Percentiles rank a stretch among this genome's conserved stretches.
phyloP scores from a whole-genome alignment of 345 rosid genomes.

The Theobroma cacao region DNA sequence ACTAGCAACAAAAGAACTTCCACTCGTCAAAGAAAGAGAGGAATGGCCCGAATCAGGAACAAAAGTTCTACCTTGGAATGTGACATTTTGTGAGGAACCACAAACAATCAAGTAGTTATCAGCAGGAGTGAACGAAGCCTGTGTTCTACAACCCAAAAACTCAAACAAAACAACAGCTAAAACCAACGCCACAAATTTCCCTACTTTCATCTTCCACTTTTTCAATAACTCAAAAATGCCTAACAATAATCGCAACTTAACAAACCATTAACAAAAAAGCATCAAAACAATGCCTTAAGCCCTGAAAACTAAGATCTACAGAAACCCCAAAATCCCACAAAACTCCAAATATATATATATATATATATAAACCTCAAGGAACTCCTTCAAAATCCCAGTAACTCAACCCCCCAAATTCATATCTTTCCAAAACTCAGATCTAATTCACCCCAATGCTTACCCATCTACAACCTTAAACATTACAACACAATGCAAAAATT shows the following conservation, averaged over 20 bases:
- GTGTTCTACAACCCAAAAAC: constrained; percentile 33
- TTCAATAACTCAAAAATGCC: constrained; percentile 21
- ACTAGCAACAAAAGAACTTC: constrained; percentile 40
- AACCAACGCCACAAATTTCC: constrained; percentile 28
- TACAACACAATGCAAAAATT: neutral
- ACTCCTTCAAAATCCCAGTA: constrained; percentile 3
- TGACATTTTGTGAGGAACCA: constrained; percentile 72
- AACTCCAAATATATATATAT: too few species aligned
- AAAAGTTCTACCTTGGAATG: constrained; percentile 67
- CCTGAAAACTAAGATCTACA: constrained; percentile 14
- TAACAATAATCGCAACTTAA: constrained; percentile 10
- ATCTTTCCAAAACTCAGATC: constrained; percentile 28
- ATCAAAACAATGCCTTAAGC: constrained; percentile 6
- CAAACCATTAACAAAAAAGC: neutral
- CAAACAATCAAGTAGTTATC: constrained; percentile 86
- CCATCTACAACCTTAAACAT: neutral
- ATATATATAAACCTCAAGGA: constrained; percentile 4
- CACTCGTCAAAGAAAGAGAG: constrained; percentile 52
- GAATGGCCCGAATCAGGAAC: constrained; percentile 72
- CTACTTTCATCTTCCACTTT: constrained; percentile 45
- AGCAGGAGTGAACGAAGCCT: constrained; percentile 54
- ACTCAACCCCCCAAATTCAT: constrained; percentile 3
- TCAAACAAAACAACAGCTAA: constrained; percentile 39
- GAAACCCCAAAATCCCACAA: constrained; percentile 1
- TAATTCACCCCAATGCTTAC: constrained; percentile 21